phyloP scores from a whole-genome alignment of 129 eudicot genomes.

The Arctium lappa region DNA sequence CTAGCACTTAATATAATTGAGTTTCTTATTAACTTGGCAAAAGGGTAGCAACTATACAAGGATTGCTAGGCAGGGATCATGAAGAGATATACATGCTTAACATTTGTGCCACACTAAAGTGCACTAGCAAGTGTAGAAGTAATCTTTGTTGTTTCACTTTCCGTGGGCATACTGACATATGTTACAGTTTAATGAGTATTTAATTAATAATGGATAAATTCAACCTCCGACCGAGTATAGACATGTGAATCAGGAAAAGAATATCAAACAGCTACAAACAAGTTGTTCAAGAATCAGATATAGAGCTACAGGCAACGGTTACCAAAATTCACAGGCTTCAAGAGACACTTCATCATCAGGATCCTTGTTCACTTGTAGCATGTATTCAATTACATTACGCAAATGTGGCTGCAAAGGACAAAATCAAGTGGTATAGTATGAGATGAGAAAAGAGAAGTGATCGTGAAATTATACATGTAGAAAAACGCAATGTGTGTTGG shows the following conservation, averaged over 20 bases:
- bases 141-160: not conserved
- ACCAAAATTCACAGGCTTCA: conserved; percentile 99
- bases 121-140: too few relatives aligned
- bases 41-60: too few relatives aligned
- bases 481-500: conserved; percentile 4
- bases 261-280: conserved; percentile 4
- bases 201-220: too few relatives aligned
- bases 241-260: not conserved
- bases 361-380: conserved; percentile 94
- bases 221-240: not conserved
- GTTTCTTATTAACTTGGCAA: too few relatives aligned
- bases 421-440: conserved; percentile 22
- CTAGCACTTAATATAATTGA: too few relatives aligned
- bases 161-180: not conserved
- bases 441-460: conserved; percentile 1
- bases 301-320: not conserved
- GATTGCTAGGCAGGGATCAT: too few relatives aligned
- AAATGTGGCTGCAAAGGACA: conserved; percentile 74
- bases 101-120: too few relatives aligned
- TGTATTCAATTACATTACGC: conserved; percentile 81
- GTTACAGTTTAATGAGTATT: not conserved
- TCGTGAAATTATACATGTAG: not conserved
- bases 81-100: too few relatives aligned
- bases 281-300: not conserved
- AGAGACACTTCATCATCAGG: conserved; percentile 94